Evolutionary conservation across 306 rosid species (phyloP).

Genomic region (Vigna mungo): DNA sequence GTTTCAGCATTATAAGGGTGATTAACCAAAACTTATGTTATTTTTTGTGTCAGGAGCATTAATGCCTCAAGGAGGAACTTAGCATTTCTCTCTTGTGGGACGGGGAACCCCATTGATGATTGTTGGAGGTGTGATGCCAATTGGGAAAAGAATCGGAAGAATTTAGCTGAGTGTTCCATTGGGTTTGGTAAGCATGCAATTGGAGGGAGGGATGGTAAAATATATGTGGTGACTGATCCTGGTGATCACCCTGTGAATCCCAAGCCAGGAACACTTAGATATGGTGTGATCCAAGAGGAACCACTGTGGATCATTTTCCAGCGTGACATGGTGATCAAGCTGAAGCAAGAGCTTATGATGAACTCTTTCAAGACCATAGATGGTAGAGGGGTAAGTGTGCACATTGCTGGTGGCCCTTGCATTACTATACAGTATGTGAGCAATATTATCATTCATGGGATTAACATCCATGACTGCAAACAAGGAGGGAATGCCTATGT

Average conservation of each 20-base stretch:
- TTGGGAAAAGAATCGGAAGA: slow-evolving; percentile 76
- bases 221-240: slow-evolving; percentile 75
- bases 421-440: slow-evolving; percentile 83
- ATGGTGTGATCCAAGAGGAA: slow-evolving; percentile 78
- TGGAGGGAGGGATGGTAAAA: slow-evolving; percentile 85
- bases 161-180: slow-evolving; percentile 79
- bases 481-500: slow-evolving; percentile 82
- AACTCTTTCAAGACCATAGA: slow-evolving; percentile 92
- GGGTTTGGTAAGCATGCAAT: slow-evolving; percentile 87
- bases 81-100: slow-evolving; percentile 76
- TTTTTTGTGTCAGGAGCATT: slow-evolving; percentile 61
- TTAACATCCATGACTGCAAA: slow-evolving; percentile 86
- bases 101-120: slow-evolving; percentile 88
- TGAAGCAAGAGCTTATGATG: slow-evolving; percentile 75
- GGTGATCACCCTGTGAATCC: slow-evolving; percentile 77
- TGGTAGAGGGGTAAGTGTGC: slow-evolving; percentile 80
- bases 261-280: slow-evolving; percentile 76
- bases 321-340: slow-evolving; percentile 75
- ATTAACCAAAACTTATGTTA: not conserved
- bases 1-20: slow-evolving; percentile 16
- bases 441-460: slow-evolving; percentile 80
- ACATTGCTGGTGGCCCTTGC: slow-evolving; percentile 95
- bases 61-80: slow-evolving; percentile 70
- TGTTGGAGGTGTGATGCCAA: slow-evolving; percentile 91
- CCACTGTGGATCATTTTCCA: slow-evolving; percentile 88